Evolutionary conservation across 108 stramenopile genomes (phyloP).

Genomic region (Pelagomonas calceolata): DNA sequence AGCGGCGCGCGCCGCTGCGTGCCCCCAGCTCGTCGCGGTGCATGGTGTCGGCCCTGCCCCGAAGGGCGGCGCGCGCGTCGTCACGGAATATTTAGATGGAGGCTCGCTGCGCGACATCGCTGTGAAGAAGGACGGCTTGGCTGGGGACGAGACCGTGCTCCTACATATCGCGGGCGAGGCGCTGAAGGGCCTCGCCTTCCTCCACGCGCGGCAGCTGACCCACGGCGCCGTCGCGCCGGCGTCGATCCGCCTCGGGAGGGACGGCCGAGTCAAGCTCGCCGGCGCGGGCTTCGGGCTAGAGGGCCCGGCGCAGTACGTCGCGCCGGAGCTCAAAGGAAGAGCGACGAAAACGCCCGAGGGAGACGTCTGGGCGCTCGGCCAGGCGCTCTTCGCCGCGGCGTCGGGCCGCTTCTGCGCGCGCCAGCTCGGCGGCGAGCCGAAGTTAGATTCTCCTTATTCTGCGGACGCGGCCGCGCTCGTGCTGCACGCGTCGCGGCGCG

Average conservation of each 20-base stretch:
- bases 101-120: constrained; percentile 7
- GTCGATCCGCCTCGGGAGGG: constrained; percentile 8
- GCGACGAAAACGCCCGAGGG: too few relatives aligned
- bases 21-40: constrained; percentile 27
- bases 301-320: too few relatives aligned
- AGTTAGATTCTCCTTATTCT: too few relatives aligned
- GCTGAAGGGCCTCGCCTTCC: constrained; percentile 37
- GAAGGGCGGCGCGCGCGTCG: constrained; percentile 10
- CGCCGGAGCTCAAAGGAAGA: too few relatives aligned
- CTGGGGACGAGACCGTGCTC: constrained; percentile 18
- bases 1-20: too few relatives aligned
- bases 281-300: constrained; percentile 6
- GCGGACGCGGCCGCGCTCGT: too few relatives aligned
- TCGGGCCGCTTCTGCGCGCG: background rate
- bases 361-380: too few relatives aligned
- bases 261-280: constrained; percentile 10
- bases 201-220: constrained; percentile 48
- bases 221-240: constrained; percentile 39
- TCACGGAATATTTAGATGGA: constrained; percentile 3
- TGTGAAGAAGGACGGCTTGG: background rate
- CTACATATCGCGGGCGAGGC: constrained; percentile 37
- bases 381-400: background rate
- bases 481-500: too few relatives aligned
- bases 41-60: constrained; percentile 37
- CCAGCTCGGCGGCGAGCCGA: too few relatives aligned